These are phyloP conservation scores for Naganishia vishniacii DNA, from an alignment of 768 basidiomycete species.

Conservation along the genomic window DNA sequence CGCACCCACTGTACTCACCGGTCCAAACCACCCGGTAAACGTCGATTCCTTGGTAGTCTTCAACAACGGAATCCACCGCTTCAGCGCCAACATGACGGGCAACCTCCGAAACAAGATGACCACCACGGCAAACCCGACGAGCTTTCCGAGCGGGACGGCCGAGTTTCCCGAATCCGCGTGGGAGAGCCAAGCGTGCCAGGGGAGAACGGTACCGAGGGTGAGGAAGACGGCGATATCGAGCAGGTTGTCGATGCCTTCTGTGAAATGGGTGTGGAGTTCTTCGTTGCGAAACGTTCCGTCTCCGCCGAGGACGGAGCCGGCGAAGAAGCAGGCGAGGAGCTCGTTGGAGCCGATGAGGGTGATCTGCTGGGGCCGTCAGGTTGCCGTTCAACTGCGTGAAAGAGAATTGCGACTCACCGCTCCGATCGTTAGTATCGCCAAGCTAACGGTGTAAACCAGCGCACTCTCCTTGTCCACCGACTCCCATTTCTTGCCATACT, in stretches of 20 bases:
- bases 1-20: constrained; percentile 17
- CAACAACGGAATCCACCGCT: constrained; percentile 26
- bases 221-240: constrained; percentile 32
- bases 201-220: constrained; percentile 32
- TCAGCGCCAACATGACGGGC: constrained; percentile 27
- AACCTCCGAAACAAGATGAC: constrained; percentile 28
- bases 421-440: constrained; percentile 30
- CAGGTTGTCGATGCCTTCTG: constrained; percentile 31
- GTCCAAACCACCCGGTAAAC: constrained; percentile 33
- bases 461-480: constrained; percentile 33
- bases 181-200: constrained; percentile 29
- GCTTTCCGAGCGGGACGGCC: constrained; percentile 11
- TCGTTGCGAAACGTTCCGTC: constrained; percentile 29
- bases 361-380: constrained; percentile 7
- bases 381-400: background rate
- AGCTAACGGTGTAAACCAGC: constrained; percentile 31
- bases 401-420: constrained; percentile 23
- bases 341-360: constrained; percentile 31
- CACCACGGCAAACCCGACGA: constrained; percentile 26
- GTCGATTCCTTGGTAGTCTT: constrained; percentile 30
- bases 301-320: constrained; percentile 29
- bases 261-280: constrained; percentile 32
- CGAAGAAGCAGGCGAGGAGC: constrained; percentile 31
- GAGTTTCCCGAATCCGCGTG: background rate
- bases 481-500: constrained; percentile 23